phyloP scores from a whole-genome alignment of 2,329 filamentous ascomycete species.

The Paecilomyces dactylethromorphus region DNA sequence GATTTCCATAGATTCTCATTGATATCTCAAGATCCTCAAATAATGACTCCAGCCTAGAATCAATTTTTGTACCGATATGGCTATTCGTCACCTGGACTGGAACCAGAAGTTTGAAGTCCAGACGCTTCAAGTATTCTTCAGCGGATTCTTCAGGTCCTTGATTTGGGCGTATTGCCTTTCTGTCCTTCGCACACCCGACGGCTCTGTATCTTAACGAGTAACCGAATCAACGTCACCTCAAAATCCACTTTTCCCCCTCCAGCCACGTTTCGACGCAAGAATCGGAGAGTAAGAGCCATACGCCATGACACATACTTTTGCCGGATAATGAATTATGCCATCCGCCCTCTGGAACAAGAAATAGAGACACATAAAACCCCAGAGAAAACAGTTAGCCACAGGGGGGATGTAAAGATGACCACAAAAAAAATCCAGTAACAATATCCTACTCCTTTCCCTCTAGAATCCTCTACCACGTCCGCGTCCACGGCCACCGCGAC shows the following conservation, averaged over 20 bases:
- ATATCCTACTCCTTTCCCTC: constrained; percentile 5
- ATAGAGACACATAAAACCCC: neutral
- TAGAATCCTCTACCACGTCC: constrained; percentile 48
- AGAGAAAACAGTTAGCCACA: neutral
- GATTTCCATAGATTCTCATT: neutral
- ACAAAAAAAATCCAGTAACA: constrained; percentile 14
- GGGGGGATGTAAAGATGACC: constrained; percentile 2
- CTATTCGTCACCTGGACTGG: neutral
- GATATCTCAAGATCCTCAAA: neutral
- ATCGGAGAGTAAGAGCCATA: neutral
- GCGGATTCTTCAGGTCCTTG: neutral
- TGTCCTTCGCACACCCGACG: neutral
- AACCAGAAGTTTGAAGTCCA: neutral
- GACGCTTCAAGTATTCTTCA: neutral
- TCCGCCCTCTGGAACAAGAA: neutral
- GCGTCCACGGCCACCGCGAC: constrained; percentile 46
- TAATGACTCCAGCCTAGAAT: neutral
- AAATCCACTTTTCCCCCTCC: neutral
- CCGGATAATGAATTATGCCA: constrained; percentile 1
- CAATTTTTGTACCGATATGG: neutral
- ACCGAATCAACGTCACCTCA: neutral
- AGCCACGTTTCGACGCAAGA: neutral
- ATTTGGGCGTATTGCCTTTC: neutral
- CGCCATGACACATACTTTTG: neutral
- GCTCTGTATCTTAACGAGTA: neutral